phyloP scores from a whole-genome alignment of 78 protist species.

The Emiliania huxleyi region DNA sequence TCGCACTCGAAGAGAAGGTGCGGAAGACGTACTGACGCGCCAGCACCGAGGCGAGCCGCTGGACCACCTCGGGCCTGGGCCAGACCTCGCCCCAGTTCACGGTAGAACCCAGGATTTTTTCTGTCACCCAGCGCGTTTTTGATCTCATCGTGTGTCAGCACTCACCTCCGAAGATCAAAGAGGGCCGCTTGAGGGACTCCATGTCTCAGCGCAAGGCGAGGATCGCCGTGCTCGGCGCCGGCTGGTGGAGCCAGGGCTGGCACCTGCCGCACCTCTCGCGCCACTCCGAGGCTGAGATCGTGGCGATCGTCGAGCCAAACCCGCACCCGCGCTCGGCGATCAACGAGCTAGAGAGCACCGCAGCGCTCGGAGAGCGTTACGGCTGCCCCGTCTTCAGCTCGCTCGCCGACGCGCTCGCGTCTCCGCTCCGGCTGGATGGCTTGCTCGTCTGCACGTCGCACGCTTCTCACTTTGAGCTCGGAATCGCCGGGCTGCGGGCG shows the following conservation, averaged over 20 bases:
- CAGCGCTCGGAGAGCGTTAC: background rate
- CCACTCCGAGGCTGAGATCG: background rate
- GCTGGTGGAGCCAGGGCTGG: conserved; percentile 37
- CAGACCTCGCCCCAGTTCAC: no score
- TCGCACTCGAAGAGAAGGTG: no score
- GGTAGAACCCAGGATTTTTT: no score
- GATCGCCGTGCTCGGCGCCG: conserved; percentile 12
- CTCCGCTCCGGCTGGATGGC: background rate
- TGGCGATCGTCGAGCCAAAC: background rate
- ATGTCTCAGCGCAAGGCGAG: conserved; percentile 10
- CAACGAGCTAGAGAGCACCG: background rate
- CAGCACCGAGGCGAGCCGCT: no score
- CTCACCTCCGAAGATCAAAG: no score
- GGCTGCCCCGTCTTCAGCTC: background rate
- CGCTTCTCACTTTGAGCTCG: background rate
- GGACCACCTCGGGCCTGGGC: no score
- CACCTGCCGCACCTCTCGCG: conserved; percentile 10
- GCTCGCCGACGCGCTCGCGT: background rate
- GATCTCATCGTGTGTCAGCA: no score
- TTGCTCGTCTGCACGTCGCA: background rate
- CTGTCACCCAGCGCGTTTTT: no score
- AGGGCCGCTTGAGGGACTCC: no score
- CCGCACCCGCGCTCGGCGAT: background rate
- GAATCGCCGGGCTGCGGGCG: background rate
- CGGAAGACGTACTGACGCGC: no score